Evolutionary conservation across 176 grass and related monocot genomes (phyloP).

Genomic region (Coix lacrymajobi): DNA sequence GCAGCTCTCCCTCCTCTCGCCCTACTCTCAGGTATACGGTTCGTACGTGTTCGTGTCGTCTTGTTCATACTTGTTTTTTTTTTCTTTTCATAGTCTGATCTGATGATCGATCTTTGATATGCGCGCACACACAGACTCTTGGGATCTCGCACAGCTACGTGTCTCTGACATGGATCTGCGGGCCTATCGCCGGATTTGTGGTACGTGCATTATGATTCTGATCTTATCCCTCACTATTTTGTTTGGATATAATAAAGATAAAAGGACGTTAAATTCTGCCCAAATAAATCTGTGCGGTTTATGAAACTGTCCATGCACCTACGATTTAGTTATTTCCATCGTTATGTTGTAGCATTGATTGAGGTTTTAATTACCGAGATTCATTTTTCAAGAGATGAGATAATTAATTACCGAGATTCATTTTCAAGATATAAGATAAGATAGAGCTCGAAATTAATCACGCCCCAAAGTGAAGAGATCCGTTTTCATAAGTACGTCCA

Average conservation of each 20-base stretch:
- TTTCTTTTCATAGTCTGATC: not conserved
- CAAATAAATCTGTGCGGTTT: not conserved
- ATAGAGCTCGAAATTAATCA: not conserved
- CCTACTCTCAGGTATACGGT: conserved; percentile 36
- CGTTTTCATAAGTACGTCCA: not conserved
- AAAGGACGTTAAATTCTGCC: not conserved
- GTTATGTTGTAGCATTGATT: not conserved
- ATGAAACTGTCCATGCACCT: not conserved
- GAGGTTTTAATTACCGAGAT: not conserved
- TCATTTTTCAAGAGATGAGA: not conserved
- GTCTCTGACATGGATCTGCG: conserved; percentile 84
- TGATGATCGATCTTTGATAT: conserved; percentile 7
- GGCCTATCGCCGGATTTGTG: conserved; percentile 56
- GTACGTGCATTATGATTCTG: conserved; percentile 10
- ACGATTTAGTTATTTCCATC: not conserved
- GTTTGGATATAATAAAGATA: not conserved
- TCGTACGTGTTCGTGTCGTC: not conserved
- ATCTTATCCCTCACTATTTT: not conserved
- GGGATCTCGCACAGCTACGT: conserved; percentile 60
- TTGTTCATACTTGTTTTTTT: not conserved
- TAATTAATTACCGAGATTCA: not conserved
- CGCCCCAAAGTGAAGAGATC: not conserved
- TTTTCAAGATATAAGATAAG: not conserved
- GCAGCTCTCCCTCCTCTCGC: conserved; percentile 69
- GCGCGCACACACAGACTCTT: conserved; percentile 32